These are phyloP conservation scores for Paramecium octaurelia DNA, from an alignment of 73 alveolate genomes.

Conservation along the genomic window DNA sequence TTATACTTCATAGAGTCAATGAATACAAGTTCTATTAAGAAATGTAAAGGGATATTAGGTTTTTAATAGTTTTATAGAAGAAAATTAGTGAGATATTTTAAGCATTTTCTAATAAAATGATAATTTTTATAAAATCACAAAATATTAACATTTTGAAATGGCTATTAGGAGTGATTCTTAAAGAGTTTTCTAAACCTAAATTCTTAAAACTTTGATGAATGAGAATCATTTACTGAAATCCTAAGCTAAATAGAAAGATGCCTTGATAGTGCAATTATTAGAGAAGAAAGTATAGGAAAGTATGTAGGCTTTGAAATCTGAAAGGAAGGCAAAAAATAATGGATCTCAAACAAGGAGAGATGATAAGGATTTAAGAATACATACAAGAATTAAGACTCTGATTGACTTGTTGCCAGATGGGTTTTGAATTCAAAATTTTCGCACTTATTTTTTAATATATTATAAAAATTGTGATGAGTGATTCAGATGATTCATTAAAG, in stretches of 20 bases:
- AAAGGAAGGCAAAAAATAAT: background rate
- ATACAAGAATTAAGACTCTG: background rate
- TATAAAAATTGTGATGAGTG: constrained; percentile 8
- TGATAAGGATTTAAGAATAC: background rate
- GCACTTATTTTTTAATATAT: background rate
- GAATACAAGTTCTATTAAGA: too few relatives aligned
- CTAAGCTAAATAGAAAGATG: background rate
- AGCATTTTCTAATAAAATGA: background rate
- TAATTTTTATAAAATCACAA: background rate
- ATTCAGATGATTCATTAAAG: constrained; percentile 29
- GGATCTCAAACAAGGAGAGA: background rate
- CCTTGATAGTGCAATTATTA: background rate
- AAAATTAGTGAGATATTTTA: background rate
- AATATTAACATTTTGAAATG: background rate
- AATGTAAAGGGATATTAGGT: background rate
- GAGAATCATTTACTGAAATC: background rate
- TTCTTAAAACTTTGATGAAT: background rate
- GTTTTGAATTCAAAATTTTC: constrained; percentile 37
- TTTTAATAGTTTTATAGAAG: background rate
- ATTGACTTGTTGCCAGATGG: constrained; percentile 36
- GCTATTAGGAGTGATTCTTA: background rate
- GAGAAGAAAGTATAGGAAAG: background rate
- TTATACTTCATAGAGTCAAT: too few relatives aligned
- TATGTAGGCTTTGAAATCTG: background rate
- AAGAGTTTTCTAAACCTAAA: background rate